Evolutionary conservation across 306 rosid species (phyloP), one percentile per base, ranked within the genome.

Genomic region (Sicyos edulis): DNA sequence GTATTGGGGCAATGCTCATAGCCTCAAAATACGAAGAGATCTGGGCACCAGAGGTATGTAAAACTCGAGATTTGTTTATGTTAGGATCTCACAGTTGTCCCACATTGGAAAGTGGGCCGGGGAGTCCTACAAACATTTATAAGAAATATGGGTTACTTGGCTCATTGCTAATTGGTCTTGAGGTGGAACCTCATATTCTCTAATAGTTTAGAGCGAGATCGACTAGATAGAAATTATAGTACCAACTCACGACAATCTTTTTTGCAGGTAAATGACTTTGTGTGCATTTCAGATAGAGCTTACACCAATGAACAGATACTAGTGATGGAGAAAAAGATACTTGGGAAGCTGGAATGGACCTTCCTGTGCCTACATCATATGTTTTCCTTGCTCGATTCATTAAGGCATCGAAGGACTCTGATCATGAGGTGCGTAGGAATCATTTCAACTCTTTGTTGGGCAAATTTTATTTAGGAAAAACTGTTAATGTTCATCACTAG

Each of bases 21-120:
- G 97, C 97, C 77, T 80, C 97, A 13, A 92, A 92, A 79, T 92
- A 92, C 78, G 97, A 92, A 80, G 95, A 92, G 82, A 92, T 92
- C 64, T 92, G 97, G 97, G 92, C 97, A 51, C 96, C 97, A 1
- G 88, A 86, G 92, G 96, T 86, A 17, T 32, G 0, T 26, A 26
- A 26, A 26, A 26, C 29, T 26, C 29, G 29, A 26, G 29, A 26
- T n/a, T n/a, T n/a, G n/a, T n/a, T n/a, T n/a, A n/a, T n/a, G n/a
- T n/a, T n/a, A n/a, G n/a, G n/a, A n/a, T n/a, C n/a, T n/a, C n/a
- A n/a, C n/a, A n/a, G n/a, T n/a, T n/a, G n/a, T n/a, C n/a, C n/a
- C n/a, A n/a, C n/a, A n/a, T n/a, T n/a, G n/a, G n/a, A n/a, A n/a
- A n/a, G n/a, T n/a, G n/a, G n/a, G n/a, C n/a, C n/a, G n/a, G n/a